Conservation (phyloP, 169 alveolate species). For the Babesia bovis region DNA sequence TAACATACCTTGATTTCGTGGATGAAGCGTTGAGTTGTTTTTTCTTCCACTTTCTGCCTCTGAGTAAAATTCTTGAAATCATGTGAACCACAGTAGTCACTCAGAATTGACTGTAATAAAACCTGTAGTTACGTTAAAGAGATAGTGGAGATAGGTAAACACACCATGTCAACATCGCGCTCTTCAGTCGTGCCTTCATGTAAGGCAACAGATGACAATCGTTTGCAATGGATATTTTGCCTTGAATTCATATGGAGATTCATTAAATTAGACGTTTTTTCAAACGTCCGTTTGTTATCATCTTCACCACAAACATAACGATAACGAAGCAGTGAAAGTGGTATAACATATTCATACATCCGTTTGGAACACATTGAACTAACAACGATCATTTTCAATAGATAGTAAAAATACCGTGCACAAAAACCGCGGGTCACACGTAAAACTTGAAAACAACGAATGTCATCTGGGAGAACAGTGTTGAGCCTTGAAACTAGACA, state of each 20-base stretch:
- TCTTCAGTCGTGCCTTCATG: slow-evolving; percentile 52
- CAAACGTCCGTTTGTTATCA: slow-evolving; percentile 21
- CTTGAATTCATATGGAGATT: slow-evolving; percentile 20
- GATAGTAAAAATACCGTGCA: slow-evolving; percentile 62
- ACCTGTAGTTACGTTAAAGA: background rate
- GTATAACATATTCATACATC: slow-evolving; percentile 79
- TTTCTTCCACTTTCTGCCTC: slow-evolving; percentile 64
- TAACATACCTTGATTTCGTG: slow-evolving; percentile 67
- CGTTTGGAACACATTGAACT: slow-evolving; percentile 81
- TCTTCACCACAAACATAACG: slow-evolving; percentile 43
- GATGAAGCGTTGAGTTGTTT: slow-evolving; percentile 77
- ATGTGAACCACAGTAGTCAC: slow-evolving; percentile 75
- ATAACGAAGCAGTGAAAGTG: slow-evolving; percentile 66
- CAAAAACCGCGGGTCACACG: slow-evolving; percentile 84
- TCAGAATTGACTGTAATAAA: slow-evolving; percentile 61
- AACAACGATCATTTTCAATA: no score
- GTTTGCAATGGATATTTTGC: slow-evolving; percentile 2
- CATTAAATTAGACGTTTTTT: slow-evolving; percentile 18
- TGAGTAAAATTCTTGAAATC: slow-evolving; percentile 80
- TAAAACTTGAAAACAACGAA: slow-evolving; percentile 69
- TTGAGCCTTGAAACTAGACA: slow-evolving; percentile 56
- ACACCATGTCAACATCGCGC: slow-evolving; percentile 64
- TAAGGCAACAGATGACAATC: slow-evolving; percentile 22
- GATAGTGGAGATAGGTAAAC: no score
- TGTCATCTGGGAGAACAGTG: slow-evolving; percentile 68